Percentiles rank a stretch among this genome's conserved stretches.
These are phyloP conservation scores for Chlorencoelia australis DNA, from an alignment of 2,329 filamentous ascomycete genomes.

Conservation along the genomic window DNA sequence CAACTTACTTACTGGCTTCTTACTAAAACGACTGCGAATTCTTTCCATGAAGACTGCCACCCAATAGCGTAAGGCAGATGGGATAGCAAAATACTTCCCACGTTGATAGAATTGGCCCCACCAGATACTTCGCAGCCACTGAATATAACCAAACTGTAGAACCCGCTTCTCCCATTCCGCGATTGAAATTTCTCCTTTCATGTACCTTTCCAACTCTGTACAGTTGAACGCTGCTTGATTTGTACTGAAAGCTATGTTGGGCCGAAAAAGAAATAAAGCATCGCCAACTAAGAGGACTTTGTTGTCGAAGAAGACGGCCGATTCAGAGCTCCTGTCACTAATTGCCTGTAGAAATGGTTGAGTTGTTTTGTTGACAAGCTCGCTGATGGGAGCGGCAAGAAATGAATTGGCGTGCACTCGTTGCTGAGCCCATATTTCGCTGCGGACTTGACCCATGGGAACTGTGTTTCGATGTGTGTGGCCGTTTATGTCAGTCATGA, in stretches of 20 bases:
- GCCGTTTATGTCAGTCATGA: neutral
- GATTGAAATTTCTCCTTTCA: conserved; percentile 1
- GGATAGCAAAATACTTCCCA: too few species aligned
- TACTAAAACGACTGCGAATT: too few species aligned
- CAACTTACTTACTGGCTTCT: too few species aligned
- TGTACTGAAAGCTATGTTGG: conserved; percentile 5
- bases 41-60: too few species aligned
- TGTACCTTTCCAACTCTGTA: neutral
- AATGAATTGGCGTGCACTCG: neutral
- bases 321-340: neutral
- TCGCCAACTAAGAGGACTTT: conserved; percentile 10
- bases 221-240: conserved; percentile 7
- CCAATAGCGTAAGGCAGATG: too few species aligned
- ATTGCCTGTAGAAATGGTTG: conserved; percentile 7
- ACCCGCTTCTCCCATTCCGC: neutral
- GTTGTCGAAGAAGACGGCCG: conserved; percentile 2
- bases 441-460: neutral
- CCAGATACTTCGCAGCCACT: neutral
- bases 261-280: conserved; percentile 4
- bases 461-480: neutral
- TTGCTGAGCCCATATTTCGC: neutral
- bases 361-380: conserved; percentile 7
- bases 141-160: neutral
- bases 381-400: conserved; percentile 1
- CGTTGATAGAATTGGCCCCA: conserved; percentile 7